Base-by-base conservation (phyloP, 345 rosid species). In the Tarenaya hassleriana region DNA sequence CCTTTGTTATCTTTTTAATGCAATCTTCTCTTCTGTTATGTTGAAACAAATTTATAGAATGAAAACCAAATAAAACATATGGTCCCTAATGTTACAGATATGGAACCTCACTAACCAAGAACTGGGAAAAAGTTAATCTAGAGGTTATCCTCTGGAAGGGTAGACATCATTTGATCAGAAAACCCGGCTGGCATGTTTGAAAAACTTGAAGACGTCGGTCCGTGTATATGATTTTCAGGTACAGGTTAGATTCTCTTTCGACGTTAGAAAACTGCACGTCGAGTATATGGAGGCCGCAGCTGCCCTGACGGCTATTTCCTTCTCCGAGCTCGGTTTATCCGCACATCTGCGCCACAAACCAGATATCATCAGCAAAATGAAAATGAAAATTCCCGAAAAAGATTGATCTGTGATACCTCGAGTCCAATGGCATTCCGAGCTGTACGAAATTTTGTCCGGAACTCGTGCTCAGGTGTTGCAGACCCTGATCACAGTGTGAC, bases 261-360 rank as follows among this genome's bases (percentile, higher is more conserved):
- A 73, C 47, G 54, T 56, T 47, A 85, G 58, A 61, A 79, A 85
- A 61, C 64, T 69, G 75, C 83, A 85, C 4, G 98, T 92, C 8
- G 98, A 85, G 59, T 81, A 92, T 10, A 92, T 73, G 49, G 97
- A 85, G 41, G 97, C 98, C 45, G 97, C 98, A 7, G 98, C 91
- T 41, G 98, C 97, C 71, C 71, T 78, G 32, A 83, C 76, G 60
- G 83, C 82, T 43, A 85, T 68, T 57, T 81, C 91, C 72, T 69
- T 75, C 53, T 81, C 86, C 1, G 78, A 64, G 55, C 62, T 48
- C 16, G 78, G 75, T 1, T 58, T 63, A 40, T 69, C 55, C 61
- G 55, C 67, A 11, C 70, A 53, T 66, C 94, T 83, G 84, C 78
- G 63, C 37, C 58, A 61, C 44, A 41, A 43, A 35, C 50, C 8